Conservation (phyloP, 495 filamentous ascomycete genomes). For the Daldinia grandis region DNA sequence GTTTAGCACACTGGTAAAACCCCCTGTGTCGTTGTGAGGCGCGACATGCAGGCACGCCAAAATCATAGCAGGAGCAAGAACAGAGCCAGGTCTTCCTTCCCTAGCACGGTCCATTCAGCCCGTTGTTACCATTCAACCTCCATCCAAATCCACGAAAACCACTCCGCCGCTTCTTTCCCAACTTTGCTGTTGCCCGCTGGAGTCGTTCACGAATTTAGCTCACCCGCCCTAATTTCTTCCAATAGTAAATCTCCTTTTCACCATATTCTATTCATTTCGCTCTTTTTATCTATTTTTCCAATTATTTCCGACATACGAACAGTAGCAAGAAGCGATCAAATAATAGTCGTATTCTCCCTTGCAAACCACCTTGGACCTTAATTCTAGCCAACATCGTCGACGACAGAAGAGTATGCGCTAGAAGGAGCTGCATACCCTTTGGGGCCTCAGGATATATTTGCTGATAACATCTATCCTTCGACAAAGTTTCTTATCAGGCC, state of each 20-base stretch:
- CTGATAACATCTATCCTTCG: conserved; percentile 5
- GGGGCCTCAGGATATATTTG: conserved; percentile 19
- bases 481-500: background rate
- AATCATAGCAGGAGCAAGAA: conserved; percentile 15
- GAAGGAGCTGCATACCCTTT: conserved; percentile 12
- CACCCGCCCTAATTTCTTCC: background rate
- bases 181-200: conserved; percentile 6
- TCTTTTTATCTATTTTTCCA: conserved; percentile 4
- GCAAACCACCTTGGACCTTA: background rate
- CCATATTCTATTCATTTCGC: conserved; percentile 1
- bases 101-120: conserved; percentile 31
- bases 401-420: conserved; percentile 35
- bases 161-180: conserved; percentile 20
- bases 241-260: background rate
- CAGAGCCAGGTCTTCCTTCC: conserved; percentile 8
- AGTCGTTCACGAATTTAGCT: background rate
- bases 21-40: conserved; percentile 21
- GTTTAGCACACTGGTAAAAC: conserved; percentile 19
- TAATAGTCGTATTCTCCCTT: conserved; percentile 13
- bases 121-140: conserved; percentile 31
- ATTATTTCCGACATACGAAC: background rate
- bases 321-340: conserved; percentile 8
- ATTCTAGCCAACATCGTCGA: conserved; percentile 1
- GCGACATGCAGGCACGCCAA: conserved; percentile 34
- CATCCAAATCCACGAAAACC: conserved; percentile 27